These are phyloP conservation scores for Solanum aculeatissimum DNA, from an alignment of 305 asterid species.

Conservation along the genomic window DNA sequence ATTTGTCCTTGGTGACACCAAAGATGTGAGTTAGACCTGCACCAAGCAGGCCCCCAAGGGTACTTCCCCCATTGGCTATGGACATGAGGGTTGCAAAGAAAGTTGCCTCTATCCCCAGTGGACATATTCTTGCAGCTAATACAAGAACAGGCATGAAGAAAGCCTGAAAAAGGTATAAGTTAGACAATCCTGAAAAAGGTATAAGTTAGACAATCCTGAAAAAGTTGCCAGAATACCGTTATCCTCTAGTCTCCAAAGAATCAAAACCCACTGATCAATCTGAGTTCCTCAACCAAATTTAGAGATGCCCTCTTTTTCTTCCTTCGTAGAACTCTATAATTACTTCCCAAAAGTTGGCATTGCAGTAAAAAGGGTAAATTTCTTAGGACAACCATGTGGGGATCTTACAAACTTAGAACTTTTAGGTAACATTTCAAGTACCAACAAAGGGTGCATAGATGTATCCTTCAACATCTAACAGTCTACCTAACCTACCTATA, in stretches of 20 bases:
- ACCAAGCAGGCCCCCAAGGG: constrained; percentile 78
- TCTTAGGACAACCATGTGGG: background rate
- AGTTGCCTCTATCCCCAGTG: constrained; percentile 91
- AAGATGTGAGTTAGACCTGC: constrained; percentile 80
- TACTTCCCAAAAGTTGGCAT: background rate
- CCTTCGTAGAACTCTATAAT: background rate
- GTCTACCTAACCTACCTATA: background rate
- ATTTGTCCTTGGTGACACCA: constrained; percentile 71
- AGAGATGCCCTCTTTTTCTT: background rate
- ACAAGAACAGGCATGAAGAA: constrained; percentile 96
- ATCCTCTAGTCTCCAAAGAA: background rate
- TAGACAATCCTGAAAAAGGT: background rate
- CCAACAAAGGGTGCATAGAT: background rate
- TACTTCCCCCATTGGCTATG: constrained; percentile 77
- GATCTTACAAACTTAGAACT: background rate
- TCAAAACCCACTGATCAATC: background rate
- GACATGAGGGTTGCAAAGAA: constrained; percentile 95
- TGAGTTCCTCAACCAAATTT: background rate
- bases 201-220: background rate
- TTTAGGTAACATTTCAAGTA: background rate
- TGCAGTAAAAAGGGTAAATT: background rate
- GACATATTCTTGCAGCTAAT: constrained; percentile 85
- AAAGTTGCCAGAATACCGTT: background rate
- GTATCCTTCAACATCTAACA: background rate
- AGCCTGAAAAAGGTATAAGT: constrained; percentile 29